Conservation (phyloP, 305 asterid species). For the Lippia alba region DNA sequence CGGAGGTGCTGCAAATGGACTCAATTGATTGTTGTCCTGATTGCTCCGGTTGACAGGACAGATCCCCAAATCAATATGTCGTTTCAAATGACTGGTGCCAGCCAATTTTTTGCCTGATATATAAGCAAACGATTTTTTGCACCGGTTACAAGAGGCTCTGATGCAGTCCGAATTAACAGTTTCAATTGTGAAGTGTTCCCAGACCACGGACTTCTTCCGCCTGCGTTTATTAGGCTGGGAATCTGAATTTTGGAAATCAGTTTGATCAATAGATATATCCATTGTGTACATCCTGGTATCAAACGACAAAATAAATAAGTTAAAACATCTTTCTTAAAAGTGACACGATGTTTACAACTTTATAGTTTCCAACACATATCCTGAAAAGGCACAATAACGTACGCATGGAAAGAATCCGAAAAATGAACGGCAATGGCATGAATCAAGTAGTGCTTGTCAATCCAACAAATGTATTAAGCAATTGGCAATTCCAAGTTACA, state of each 20-base stretch:
- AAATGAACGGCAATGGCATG: background rate
- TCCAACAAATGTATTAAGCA: background rate
- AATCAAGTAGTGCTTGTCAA: background rate
- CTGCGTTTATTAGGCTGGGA: conserved; percentile 58
- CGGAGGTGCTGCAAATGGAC: conserved; percentile 39
- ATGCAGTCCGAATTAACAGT: conserved; percentile 51
- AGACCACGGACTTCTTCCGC: conserved; percentile 80
- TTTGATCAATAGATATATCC: conserved; percentile 50
- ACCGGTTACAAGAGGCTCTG: conserved; percentile 79
- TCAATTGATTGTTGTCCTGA: conserved; percentile 46
- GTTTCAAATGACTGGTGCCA: conserved; percentile 93
- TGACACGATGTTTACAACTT: background rate
- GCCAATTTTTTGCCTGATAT: conserved; percentile 76
- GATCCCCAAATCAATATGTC: conserved; percentile 79
- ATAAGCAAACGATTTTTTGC: conserved; percentile 81
- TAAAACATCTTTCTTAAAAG: conserved; percentile 11
- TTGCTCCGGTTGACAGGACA: conserved; percentile 61
- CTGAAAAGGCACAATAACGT: background rate
- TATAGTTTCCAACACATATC: background rate
- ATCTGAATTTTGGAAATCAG: conserved; percentile 53
- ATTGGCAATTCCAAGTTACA: background rate
- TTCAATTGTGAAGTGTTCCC: conserved; percentile 81
- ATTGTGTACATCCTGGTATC: conserved; percentile 47
- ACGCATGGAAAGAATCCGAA: background rate
- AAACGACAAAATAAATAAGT: conserved; percentile 15